Evolutionary conservation across 768 basidiomycete species (phyloP), one percentile per base, ranked within the genome.

Genomic region (Kwoniella sp.): DNA sequence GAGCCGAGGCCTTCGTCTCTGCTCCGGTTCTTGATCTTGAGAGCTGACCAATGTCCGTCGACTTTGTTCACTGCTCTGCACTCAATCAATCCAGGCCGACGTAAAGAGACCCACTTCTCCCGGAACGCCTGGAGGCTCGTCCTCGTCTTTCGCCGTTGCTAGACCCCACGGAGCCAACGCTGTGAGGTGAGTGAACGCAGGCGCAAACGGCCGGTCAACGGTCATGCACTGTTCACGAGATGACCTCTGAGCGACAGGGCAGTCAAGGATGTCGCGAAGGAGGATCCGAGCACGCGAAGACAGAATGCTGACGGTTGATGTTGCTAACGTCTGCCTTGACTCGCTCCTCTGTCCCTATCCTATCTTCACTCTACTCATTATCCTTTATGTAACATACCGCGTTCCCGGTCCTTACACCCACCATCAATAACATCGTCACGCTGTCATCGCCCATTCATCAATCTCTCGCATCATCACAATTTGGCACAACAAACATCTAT

Each of bases 141-240:
- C 72, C 48, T 71, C 78, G 11, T 59, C 75, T 22, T 73, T 68
- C 38, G 69, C 74, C 15, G 79, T 78, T 29, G 65, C 75, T 20
- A 31, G 79, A 68, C 79, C 79, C 37, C 79, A 71, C 29, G 79
- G 79, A 50, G 79, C 79, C 38, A 81, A 81, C 64, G 79, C 79
- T 58, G 73, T 81, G 51, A 66, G 79, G 79, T 80, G 58, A 65
- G 76, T 69, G 25, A 22, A 29, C 2, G 25, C 8, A 22, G 29
- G 28, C 3, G 34, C 8, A 23, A 29, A 29, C 26, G 53, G 5
- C 20, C 11, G 38, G 8, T 54, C 52, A 51, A 51, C 50, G n/a
- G n/a, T 55, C 54, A 29, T 55, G 25, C 28, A 25, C 37, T 57
- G 11, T 37, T 45, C 8, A 9, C 45, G 45, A 47, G 7, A 4